These are phyloP conservation scores for Sindora glabra DNA, from an alignment of 306 rosid species.

Conservation along the genomic window DNA sequence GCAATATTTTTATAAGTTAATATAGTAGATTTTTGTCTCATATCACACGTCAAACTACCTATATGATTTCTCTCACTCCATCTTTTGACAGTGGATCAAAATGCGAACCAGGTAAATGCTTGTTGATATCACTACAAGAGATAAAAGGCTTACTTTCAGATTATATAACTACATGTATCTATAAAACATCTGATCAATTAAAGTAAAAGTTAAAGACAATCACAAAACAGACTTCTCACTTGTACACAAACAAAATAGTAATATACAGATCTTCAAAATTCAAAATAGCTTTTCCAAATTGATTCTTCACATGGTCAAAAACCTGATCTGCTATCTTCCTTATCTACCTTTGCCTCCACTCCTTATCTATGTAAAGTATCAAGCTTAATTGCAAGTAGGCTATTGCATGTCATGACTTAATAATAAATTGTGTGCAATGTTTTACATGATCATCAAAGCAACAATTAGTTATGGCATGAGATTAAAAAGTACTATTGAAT, in stretches of 20 bases:
- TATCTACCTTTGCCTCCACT: conserved; percentile 53
- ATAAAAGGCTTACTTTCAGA: conserved; percentile 4
- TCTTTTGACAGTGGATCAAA: conserved; percentile 74
- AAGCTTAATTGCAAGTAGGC: neutral
- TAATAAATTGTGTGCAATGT: neutral
- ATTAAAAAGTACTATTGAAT: no score
- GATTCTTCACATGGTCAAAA: conserved; percentile 32
- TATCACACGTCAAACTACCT: conserved; percentile 43
- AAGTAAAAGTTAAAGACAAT: neutral
- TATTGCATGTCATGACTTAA: neutral
- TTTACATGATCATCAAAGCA: no score
- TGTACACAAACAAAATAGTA: conserved; percentile 75
- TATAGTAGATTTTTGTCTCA: neutral
- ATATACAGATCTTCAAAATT: conserved; percentile 74
- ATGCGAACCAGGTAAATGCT: conserved; percentile 73
- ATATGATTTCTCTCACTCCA: conserved; percentile 31
- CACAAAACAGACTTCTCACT: conserved; percentile 33
- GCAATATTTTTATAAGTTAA: neutral
- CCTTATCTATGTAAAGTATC: conserved; percentile 44
- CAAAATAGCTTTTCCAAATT: conserved; percentile 25
- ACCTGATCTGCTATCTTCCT: conserved; percentile 54
- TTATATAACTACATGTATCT: neutral
- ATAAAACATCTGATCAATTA: neutral
- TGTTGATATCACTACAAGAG: conserved; percentile 70
- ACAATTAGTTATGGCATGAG: no score